Base-by-base conservation (phyloP, 164 flowering plant genomes). In the Vitis rotundifolia region DNA sequence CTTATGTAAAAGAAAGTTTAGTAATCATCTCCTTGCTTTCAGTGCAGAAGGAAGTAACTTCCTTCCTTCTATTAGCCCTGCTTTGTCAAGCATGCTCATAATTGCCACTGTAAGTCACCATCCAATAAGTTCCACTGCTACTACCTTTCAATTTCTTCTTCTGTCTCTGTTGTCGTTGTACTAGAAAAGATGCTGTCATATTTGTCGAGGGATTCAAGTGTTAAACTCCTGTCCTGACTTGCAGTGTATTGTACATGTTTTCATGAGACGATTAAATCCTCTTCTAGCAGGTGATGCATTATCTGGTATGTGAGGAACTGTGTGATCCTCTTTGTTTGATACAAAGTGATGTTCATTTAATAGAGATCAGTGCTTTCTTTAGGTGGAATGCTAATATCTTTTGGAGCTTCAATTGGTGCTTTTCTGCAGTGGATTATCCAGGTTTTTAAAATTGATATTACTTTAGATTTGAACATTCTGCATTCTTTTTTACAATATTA, bases 1-100 rank as follows among this genome's bases (percentile, higher is more conserved):
- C 28, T 8, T 14, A 3, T 68, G 6, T 6, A 37, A 37, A 37
- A 37, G 59, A 15, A 26, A 15, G 28, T 49, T 50, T 51, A 13
- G 59, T 57, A 50, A 68, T 48, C 52, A 22, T 47, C 28, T 29
- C 59, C 49, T 37, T 44, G 28, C 14, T 53, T 76, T 28, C 68
- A 79, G 82, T 60, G 82, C 82, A 72, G 72, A 58, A 79, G 78
- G 82, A 66, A 64, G 75, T 71, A 57, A 73, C 49, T 16, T 72
- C 51, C 15, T 75, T 22, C 70, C 82, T 48, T 72, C 72, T 15
- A 66, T 78, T 15, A 78, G 81, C 66, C 81, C 81, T 69, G 68
- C 78, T 48, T 11, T 78, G 14, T 72, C 81, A 16, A 75, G 72
- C 70, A 57, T 72, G 49, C 51, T 60, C 31, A 59, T 76, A 48